These are phyloP conservation scores for Aspergillus baeticus DNA, from an alignment of 495 filamentous ascomycete genomes.

Conservation along the genomic window DNA sequence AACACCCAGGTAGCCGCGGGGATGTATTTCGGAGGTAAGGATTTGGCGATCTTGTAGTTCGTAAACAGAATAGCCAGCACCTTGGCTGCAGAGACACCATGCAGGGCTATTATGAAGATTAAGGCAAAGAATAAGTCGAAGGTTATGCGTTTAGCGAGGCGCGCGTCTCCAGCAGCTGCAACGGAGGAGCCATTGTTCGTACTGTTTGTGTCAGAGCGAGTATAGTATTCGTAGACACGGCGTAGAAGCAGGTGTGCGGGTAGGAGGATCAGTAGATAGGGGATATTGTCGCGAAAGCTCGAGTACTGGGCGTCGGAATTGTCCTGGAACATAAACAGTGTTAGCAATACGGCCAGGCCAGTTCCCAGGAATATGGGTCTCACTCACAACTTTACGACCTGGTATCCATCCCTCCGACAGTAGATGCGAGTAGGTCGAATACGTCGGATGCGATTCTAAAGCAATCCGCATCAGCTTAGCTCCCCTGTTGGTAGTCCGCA, in stretches of 20 bases:
- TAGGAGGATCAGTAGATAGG: conserved; percentile 70
- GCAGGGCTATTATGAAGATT: conserved; percentile 72
- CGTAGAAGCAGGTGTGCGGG: conserved; percentile 76
- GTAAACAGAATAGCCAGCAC: conserved; percentile 73
- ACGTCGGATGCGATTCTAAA: conserved; percentile 78
- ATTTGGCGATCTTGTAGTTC: conserved; percentile 77
- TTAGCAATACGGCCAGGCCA: not conserved
- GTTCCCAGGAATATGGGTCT: not conserved
- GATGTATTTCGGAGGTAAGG: conserved; percentile 63
- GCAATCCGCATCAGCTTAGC: conserved; percentile 16
- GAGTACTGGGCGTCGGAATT: conserved; percentile 86
- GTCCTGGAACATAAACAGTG: conserved; percentile 53
- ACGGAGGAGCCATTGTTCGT: conserved; percentile 17
- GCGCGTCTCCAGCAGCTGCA: conserved; percentile 56
- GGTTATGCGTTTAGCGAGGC: conserved; percentile 70
- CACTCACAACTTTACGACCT: conserved; percentile 82
- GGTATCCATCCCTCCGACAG: conserved; percentile 88
- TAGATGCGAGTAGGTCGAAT: conserved; percentile 65
- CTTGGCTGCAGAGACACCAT: conserved; percentile 84
- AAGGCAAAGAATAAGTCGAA: conserved; percentile 86
- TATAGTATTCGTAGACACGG: conserved; percentile 58
- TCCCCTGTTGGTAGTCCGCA: not conserved
- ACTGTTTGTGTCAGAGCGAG: conserved; percentile 4
- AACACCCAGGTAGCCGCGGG: conserved; percentile 88
- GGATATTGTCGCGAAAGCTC: conserved; percentile 84